Evolutionary conservation across 129 eudicot species (phyloP).

Genomic region (Flaveria sonorensis): DNA sequence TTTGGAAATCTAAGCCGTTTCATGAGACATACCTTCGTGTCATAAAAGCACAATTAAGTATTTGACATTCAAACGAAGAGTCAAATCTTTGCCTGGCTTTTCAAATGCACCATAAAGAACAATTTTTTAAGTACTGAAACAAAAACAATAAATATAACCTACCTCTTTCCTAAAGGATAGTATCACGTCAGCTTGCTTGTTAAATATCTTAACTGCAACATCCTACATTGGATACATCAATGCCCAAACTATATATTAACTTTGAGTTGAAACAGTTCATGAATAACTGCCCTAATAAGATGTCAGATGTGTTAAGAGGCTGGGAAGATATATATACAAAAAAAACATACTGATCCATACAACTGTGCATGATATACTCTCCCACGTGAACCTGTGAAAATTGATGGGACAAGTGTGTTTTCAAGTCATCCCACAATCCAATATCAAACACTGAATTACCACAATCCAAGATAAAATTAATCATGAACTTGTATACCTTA

Average conservation of each 20-base stretch:
- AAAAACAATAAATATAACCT: conserved; percentile 38
- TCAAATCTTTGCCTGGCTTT: conserved; percentile 1
- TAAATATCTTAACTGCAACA: conserved; percentile 83
- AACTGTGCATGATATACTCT: conserved; percentile 67
- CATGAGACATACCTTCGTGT: conserved; percentile 76
- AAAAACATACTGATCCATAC: conserved; percentile 81
- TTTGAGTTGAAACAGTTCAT: no score
- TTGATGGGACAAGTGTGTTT: conserved; percentile 79
- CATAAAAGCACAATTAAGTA: background rate
- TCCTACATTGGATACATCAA: conserved; percentile 50
- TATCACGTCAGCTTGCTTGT: conserved; percentile 65
- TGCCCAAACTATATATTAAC: no score
- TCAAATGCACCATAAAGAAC: background rate
- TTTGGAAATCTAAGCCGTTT: conserved; percentile 86
- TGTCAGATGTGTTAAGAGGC: no score
- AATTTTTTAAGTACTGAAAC: background rate
- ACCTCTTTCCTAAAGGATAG: conserved; percentile 52
- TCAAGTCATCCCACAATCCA: no score
- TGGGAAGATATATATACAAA: no score
- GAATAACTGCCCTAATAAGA: no score
- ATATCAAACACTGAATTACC: background rate
- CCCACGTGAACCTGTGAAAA: conserved; percentile 72
- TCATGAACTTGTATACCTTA: conserved; percentile 49
- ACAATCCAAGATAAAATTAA: no score
- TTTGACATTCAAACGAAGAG: background rate